Percentiles rank a stretch among this genome's conserved stretches.
These are phyloP conservation scores for Microsporum canis DNA, from an alignment of 2,329 filamentous ascomycete species.

Conservation along the genomic window DNA sequence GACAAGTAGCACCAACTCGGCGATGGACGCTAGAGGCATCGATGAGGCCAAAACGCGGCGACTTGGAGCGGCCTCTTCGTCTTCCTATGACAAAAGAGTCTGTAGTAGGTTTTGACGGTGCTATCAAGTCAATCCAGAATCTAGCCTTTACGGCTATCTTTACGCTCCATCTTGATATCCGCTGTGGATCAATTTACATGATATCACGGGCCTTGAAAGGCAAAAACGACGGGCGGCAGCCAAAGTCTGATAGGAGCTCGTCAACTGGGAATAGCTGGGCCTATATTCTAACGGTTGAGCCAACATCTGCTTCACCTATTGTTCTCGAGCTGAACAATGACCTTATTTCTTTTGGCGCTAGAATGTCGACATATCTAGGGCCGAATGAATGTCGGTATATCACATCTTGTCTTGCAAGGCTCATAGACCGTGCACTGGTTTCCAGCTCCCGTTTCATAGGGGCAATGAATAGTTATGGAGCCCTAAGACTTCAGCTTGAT, in stretches of 20 bases:
- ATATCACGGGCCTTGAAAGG: constrained; percentile 53
- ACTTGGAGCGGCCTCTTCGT: constrained; percentile 53
- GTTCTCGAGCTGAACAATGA: constrained; percentile 76
- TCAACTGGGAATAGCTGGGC: constrained; percentile 55
- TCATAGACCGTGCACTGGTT: constrained; percentile 72
- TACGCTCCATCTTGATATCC: constrained; percentile 78
- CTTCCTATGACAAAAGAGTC: constrained; percentile 81
- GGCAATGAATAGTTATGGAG: constrained; percentile 74
- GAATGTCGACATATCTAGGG: constrained; percentile 60
- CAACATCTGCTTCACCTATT: constrained; percentile 44
- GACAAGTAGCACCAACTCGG: constrained; percentile 45
- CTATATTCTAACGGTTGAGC: constrained; percentile 33
- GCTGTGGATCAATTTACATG: constrained; percentile 74
- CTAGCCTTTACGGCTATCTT: constrained; percentile 69
- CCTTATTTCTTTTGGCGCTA: constrained; percentile 79
- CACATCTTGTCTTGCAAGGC: constrained; percentile 59
- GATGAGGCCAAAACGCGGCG: constrained; percentile 45
- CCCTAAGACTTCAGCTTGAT: constrained; percentile 82
- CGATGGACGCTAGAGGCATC: constrained; percentile 76
- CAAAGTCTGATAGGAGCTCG: constrained; percentile 20
- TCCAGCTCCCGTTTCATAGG: constrained; percentile 58
- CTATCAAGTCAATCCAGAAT: constrained; percentile 69
- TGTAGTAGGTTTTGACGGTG: constrained; percentile 75
- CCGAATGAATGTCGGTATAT: constrained; percentile 62
- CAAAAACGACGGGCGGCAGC: constrained; percentile 33